These are phyloP conservation scores for Miscanthus sacchariflorus DNA, from an alignment of 202 grass and related monocot species.

Conservation along the genomic window DNA sequence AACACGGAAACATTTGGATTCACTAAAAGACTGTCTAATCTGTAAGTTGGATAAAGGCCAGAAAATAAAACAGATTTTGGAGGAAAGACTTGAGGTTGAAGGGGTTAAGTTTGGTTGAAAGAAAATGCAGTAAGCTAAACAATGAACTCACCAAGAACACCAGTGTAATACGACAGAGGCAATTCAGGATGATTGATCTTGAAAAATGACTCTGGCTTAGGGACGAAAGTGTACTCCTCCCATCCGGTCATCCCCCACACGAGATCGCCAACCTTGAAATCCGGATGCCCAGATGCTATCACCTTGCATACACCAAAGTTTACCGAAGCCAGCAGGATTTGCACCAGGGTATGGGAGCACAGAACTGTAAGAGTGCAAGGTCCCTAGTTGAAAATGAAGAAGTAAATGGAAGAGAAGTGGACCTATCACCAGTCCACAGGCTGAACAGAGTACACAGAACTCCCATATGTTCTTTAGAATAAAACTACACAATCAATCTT, in stretches of 20 bases:
- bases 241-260: conserved; percentile 63
- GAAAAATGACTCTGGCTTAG: not conserved
- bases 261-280: conserved; percentile 54
- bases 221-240: conserved; percentile 68
- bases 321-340: not conserved
- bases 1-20: not conserved
- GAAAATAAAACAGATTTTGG: not conserved
- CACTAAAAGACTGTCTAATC: not conserved
- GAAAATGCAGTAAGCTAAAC: not conserved
- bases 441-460: not conserved
- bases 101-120: not conserved
- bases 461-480: too few relatives aligned
- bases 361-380: not conserved
- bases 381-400: not conserved
- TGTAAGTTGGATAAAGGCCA: not conserved
- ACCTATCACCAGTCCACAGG: not conserved
- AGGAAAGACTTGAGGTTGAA: not conserved
- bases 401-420: not conserved
- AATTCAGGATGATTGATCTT: conserved; percentile 63
- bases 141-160: conserved; percentile 58
- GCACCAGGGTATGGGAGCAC: not conserved
- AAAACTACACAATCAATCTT: not conserved
- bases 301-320: conserved; percentile 58
- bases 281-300: conserved; percentile 56
- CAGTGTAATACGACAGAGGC: conserved; percentile 70